phyloP scores from a whole-genome alignment of 2,329 filamentous ascomycete species.

The Didymella keratinophila region DNA sequence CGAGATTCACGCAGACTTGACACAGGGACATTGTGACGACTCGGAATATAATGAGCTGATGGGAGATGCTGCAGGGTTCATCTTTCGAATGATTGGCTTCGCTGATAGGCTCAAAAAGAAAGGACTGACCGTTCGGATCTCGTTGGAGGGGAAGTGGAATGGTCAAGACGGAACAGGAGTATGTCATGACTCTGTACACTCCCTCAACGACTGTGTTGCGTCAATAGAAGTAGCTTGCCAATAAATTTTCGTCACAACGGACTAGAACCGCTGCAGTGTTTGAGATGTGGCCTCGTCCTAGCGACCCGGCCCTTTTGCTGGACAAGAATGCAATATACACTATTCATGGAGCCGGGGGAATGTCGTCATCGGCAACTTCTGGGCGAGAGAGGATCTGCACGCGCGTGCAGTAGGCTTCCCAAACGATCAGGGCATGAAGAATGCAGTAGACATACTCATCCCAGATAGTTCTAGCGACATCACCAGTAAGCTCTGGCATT shows the following conservation, averaged over 20 bases:
- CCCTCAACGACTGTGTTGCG: background rate
- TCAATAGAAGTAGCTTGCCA: conserved; percentile 1
- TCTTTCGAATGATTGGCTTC: background rate
- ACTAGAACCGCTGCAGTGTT: background rate
- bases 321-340: background rate
- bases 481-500: background rate
- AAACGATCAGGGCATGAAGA: background rate
- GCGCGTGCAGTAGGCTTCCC: background rate
- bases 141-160: background rate
- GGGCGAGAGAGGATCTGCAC: background rate
- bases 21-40: background rate
- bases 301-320: background rate
- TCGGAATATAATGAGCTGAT: background rate
- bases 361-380: background rate
- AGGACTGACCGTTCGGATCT: background rate
- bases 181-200: background rate
- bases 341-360: background rate
- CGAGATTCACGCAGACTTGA: conserved; percentile 1
- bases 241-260: background rate
- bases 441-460: background rate
- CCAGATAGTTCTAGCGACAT: background rate
- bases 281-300: background rate
- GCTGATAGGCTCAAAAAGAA: background rate
- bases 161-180: background rate
- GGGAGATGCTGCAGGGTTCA: background rate